Conservation (phyloP, 345 rosid genomes). For the Pistacia integerrima region DNA sequence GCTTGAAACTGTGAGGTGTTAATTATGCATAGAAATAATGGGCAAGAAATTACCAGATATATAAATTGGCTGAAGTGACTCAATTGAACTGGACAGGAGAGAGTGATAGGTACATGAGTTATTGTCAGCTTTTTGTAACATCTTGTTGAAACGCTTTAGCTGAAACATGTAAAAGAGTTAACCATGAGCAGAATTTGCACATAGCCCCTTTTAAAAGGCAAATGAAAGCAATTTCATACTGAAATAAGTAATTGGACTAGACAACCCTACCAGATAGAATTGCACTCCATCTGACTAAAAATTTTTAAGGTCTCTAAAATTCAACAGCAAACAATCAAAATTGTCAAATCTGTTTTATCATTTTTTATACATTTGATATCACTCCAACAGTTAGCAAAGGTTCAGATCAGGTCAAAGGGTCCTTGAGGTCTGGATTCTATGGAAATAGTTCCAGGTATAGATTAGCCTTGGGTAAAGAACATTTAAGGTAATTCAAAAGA, state of each 20-base stretch:
- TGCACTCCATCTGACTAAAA: not conserved
- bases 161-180: constrained; percentile 37
- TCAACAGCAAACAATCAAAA: not conserved
- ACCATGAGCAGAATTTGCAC: not conserved
- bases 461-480: not conserved
- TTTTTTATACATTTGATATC: not conserved
- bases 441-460: not conserved
- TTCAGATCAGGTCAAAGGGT: no score
- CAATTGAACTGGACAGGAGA: constrained; percentile 50
- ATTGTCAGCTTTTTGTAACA: constrained; percentile 70
- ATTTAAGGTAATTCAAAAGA: not conserved
- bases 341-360: not conserved
- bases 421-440: not conserved
- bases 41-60: constrained; percentile 59
- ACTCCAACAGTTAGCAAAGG: not conserved
- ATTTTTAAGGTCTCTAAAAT: not conserved
- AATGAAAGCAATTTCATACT: not conserved
- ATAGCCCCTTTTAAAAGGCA: constrained; percentile 3
- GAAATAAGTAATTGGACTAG: not conserved
- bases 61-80: constrained; percentile 48
- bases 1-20: not conserved
- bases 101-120: constrained; percentile 58
- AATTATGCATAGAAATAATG: not conserved
- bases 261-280: not conserved
- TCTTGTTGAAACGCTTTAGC: constrained; percentile 76